Conservation (phyloP, 805 yeast genomes). For the Sugiyamaella chiloensis region DNA sequence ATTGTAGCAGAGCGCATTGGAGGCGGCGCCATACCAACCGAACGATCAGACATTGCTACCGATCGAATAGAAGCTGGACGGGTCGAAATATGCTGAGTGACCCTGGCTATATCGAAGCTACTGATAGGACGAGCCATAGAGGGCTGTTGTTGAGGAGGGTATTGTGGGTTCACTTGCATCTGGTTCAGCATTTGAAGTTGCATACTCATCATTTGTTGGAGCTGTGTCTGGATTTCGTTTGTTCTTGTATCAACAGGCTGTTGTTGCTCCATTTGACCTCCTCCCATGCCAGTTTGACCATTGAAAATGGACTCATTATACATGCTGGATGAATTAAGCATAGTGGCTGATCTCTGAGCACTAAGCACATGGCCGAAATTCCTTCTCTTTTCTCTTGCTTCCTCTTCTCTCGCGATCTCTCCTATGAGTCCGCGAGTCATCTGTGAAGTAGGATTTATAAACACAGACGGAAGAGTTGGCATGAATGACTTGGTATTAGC, state of each 20-base stretch:
- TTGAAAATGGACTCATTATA: conserved; percentile 16
- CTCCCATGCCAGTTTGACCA: conserved; percentile 10
- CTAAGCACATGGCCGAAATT: conserved; percentile 15
- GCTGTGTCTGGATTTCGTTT: conserved; percentile 30
- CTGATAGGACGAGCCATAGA: conserved; percentile 11
- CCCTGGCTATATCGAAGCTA: conserved; percentile 17
- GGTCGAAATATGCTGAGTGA: conserved; percentile 8
- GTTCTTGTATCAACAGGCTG: conserved; percentile 5
- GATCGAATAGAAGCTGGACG: conserved; percentile 24
- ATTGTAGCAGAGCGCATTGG: background rate
- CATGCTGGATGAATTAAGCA: conserved; percentile 5
- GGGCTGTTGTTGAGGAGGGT: conserved; percentile 7
- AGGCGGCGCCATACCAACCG: conserved; percentile 7
- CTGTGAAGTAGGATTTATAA: conserved; percentile 17
- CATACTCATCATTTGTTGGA: conserved; percentile 34
- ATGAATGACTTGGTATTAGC: background rate
- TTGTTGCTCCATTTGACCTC: background rate
- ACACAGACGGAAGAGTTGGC: conserved; percentile 27
- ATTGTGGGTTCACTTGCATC: conserved; percentile 15
- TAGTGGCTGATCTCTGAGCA: conserved; percentile 16
- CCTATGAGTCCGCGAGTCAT: conserved; percentile 38
- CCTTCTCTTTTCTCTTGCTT: conserved; percentile 32
- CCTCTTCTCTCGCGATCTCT: conserved; percentile 39
- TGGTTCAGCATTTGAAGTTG: conserved; percentile 31
- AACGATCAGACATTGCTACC: conserved; percentile 19